Base-by-base conservation (phyloP, 108 stramenopile species). In the Pseudonitzschia delicatissima region DNA sequence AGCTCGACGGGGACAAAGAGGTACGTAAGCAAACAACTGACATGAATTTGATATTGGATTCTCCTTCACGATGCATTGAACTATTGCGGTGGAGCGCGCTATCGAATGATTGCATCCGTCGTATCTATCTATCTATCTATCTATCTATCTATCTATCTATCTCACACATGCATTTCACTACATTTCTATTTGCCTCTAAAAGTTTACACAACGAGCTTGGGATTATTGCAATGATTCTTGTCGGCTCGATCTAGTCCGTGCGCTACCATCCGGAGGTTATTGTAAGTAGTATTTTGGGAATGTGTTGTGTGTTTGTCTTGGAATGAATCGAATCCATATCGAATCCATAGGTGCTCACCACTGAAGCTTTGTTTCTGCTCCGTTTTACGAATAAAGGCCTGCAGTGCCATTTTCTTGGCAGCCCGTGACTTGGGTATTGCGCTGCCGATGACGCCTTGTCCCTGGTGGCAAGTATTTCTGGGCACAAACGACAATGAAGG, bases 171-270 rank as follows among this genome's bases (percentile, higher is more conserved):
- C 20, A 49, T 17, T 33, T 33, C 4, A 3, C 40, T 15, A 11
- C 32, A 29, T 33, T 33, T 55, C 15, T n/a, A 12, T 33, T 28
- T 53, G 27, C 15, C 49, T 34, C 33, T 28, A 45, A 59, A 26
- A 69, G 68, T 58, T 87, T 40, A 67, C 76, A 7, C 92, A 93
- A 79, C 48, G 77, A 17, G 84, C 92, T 31, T 93, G 92, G 92
- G 82, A 87, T 32, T 90, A 87, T 65, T 91, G 92, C 80, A 93
- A 93, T 51, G 92, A 93, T 76, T 82, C 92, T 1, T 91, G 77
- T 64, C 77, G 77, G 29, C 62, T 90, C 53, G 92, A 93, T 74
- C 62, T 90, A n/a, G n/a, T 90, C 85, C 45, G 79, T 90, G 7
- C 72, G 92, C 44, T 88, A 64, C 61, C 75, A 74, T 51, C 74